Evolutionary conservation across 352 stramenopile species (phyloP), one percentile per base, ranked within the genome.

Genomic region (Phytophthora constricta): DNA sequence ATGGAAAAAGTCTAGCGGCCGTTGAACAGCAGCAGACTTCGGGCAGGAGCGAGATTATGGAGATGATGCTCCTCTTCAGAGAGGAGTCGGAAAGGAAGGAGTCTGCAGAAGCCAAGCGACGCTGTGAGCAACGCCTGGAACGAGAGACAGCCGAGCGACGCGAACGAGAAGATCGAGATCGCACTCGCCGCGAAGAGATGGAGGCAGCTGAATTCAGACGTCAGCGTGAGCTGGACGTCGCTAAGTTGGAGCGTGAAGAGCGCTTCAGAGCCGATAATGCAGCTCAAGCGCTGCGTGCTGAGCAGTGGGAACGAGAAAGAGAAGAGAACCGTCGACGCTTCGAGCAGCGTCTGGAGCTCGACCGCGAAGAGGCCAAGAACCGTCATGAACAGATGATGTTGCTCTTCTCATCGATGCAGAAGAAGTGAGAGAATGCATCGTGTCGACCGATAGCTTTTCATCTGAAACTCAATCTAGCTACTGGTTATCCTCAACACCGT

Each of bases 361-460:
- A 60, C 3, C 39, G 58, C 3, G 19, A 8, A 10, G 48, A 59
- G 5, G 19, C 39, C 1, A 27, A 39, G 10, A 48, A 58, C 1
- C 43, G 49, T 13, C 58, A 66, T 26, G 48, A 66, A 5, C 4
- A 58, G 14, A 58, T 66, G 39, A 42, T 59, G 58, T 5, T 66
- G 17, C 2, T 55, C 7, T 26, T 66, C 1, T 37, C 25, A 3
- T 22, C 27, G 2, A 17, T 65, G 13, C 57, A 52, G 46, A 56
- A 43, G 47, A 51, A 65, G 37, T 62, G 31, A 13, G n/a, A 8
- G 8, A 14, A 8, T 8, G 8, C 8, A n/a, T n/a, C n/a, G n/a
- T n/a, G 39, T 14, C 9, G 39, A 23, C 17, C 39, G n/a, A n/a
- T 20, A n/a, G 14, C 13, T 22, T 46, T 9, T 22, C 8, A 23